phyloP scores from a whole-genome alignment of 1,284 basidiomycete genomes.

The Ceratobasidium sp. region DNA sequence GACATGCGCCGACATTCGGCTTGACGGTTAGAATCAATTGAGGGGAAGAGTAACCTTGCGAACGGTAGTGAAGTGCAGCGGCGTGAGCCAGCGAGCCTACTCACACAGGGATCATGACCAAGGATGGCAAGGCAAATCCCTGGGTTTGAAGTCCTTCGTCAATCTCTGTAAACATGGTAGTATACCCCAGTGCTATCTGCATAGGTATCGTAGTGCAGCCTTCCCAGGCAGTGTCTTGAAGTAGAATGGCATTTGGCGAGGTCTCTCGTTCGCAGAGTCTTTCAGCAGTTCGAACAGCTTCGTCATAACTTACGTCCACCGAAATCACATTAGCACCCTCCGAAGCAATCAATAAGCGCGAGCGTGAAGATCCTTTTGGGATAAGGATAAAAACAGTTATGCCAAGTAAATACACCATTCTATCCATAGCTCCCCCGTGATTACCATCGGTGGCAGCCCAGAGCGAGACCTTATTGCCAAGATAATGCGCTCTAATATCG shows the following conservation, averaged over 20 bases:
- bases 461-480: constrained; percentile 1
- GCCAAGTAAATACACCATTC: constrained; percentile 34
- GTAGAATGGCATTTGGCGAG: constrained; percentile 21
- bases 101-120: constrained; percentile 42
- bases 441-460: constrained; percentile 45
- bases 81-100: constrained; percentile 45
- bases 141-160: constrained; percentile 32
- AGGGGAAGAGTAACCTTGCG: background rate
- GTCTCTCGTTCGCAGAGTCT: background rate
- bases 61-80: constrained; percentile 41
- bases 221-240: constrained; percentile 43
- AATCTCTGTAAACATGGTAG: constrained; percentile 42
- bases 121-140: background rate
- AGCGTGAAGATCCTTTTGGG: constrained; percentile 11
- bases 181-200: constrained; percentile 44
- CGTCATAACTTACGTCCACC: constrained; percentile 37
- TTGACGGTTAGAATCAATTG: constrained; percentile 42
- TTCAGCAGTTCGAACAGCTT: constrained; percentile 12
- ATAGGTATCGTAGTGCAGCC: constrained; percentile 39
- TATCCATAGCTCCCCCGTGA: constrained; percentile 44
- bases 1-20: constrained; percentile 40
- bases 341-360: constrained; percentile 20
- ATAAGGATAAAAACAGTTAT: constrained; percentile 33
- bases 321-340: constrained; percentile 26
- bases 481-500: background rate